These are phyloP conservation scores for Coleophoma cylindrospora DNA, from an alignment of 2,329 filamentous ascomycete genomes.

Conservation along the genomic window DNA sequence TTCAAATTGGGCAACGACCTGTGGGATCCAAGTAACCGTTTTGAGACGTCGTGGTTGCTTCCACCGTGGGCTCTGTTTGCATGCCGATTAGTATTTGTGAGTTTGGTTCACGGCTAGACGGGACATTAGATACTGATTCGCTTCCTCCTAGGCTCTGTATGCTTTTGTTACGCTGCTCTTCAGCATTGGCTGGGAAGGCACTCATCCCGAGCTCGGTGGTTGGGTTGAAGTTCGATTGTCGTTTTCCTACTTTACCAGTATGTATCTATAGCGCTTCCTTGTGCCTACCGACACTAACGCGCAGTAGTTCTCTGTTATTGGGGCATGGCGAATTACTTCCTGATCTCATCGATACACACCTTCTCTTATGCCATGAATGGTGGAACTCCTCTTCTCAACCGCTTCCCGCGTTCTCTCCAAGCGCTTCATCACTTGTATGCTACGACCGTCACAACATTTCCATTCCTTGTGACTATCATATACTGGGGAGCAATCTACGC, in stretches of 20 bases:
- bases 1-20: constrained; percentile 17
- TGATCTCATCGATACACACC: constrained; percentile 64
- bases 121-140: constrained; percentile 10
- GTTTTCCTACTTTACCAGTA: constrained; percentile 79
- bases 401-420: constrained; percentile 56
- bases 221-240: constrained; percentile 37
- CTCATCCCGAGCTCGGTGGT: constrained; percentile 29
- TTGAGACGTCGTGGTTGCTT: constrained; percentile 79
- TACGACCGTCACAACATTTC: constrained; percentile 56
- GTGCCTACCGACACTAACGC: neutral
- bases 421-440: constrained; percentile 61
- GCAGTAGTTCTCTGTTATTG: constrained; percentile 56
- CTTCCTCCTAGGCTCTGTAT: constrained; percentile 49
- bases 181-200: constrained; percentile 61
- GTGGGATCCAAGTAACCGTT: constrained; percentile 49
- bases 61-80: constrained; percentile 56
- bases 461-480: constrained; percentile 65
- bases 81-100: constrained; percentile 49
- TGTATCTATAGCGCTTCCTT: neutral
- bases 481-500: constrained; percentile 62
- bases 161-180: constrained; percentile 65
- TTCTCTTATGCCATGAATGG: constrained; percentile 55
- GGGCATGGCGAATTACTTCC: constrained; percentile 77
- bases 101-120: constrained; percentile 19
- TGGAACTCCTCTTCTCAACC: constrained; percentile 50